phyloP scores from a whole-genome alignment of 768 basidiomycete genomes.

The Cytidiella melzeri region DNA sequence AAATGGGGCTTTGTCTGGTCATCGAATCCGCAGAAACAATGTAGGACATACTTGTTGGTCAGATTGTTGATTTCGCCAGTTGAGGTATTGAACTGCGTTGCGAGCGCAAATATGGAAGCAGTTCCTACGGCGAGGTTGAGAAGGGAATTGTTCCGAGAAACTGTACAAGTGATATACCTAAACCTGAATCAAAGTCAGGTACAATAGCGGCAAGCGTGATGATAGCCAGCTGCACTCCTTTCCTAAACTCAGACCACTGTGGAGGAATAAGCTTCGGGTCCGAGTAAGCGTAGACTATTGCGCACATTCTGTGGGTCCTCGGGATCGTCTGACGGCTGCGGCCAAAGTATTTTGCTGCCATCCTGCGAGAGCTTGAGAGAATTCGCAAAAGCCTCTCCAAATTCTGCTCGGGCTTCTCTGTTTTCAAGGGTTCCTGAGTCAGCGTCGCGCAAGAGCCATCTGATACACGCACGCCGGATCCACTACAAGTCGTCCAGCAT shows the following conservation, averaged over 20 bases:
- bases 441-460: background rate
- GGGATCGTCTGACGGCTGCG: conserved; percentile 56
- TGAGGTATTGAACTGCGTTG: conserved; percentile 47
- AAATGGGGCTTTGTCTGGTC: background rate
- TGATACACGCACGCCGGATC: conserved; percentile 47
- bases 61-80: conserved; percentile 55
- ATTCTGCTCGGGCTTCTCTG: conserved; percentile 58
- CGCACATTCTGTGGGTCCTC: conserved; percentile 59
- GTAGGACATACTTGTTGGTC: conserved; percentile 40
- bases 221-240: conserved; percentile 51
- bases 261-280: conserved; percentile 11
- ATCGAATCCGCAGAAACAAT: background rate
- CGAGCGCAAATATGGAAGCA: conserved; percentile 54
- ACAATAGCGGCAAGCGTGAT: conserved; percentile 59
- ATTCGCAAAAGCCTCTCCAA: conserved; percentile 49
- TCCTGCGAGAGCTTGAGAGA: conserved; percentile 51
- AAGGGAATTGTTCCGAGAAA: background rate
- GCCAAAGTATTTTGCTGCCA: conserved; percentile 60
- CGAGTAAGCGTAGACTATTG: background rate
- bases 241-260: conserved; percentile 48
- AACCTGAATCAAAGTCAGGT: conserved; percentile 62
- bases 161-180: conserved; percentile 34
- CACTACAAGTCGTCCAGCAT: conserved; percentile 54
- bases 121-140: conserved; percentile 35
- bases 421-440: background rate